phyloP scores from a whole-genome alignment of 352 stramenopile species.

The Thraustochytrium striatum region DNA sequence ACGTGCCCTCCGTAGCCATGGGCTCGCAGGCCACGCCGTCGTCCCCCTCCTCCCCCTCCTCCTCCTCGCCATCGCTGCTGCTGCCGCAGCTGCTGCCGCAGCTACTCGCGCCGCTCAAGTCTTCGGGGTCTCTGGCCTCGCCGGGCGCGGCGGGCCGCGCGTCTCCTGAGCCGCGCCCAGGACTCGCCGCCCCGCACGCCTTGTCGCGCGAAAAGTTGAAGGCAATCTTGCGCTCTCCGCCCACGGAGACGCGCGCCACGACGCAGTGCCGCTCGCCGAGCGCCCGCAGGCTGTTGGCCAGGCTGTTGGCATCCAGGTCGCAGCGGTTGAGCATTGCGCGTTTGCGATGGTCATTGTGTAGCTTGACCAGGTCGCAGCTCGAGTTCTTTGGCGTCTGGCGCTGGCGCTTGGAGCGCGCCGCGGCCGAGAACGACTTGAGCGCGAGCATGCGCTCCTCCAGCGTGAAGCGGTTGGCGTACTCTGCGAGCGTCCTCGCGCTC shows the following conservation, averaged over 20 bases:
- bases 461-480: conserved; percentile 32
- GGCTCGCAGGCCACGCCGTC: too few species aligned
- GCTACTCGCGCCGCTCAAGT: too few species aligned
- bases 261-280: not conserved
- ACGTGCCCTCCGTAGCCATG: too few species aligned
- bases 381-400: conserved; percentile 29
- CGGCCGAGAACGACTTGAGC: not conserved
- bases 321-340: conserved; percentile 37
- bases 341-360: conserved; percentile 30
- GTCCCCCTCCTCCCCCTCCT: too few species aligned
- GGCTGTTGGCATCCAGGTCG: not conserved
- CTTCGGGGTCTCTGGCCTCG: too few species aligned
- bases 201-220: conserved; percentile 32
- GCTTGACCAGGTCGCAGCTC: conserved; percentile 41
- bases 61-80: too few species aligned
- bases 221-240: conserved; percentile 25
- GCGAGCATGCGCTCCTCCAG: conserved; percentile 35
- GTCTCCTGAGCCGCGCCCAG: too few species aligned
- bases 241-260: conserved; percentile 9
- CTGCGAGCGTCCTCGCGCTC: conserved; percentile 1
- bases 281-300: not conserved
- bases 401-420: conserved; percentile 17
- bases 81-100: too few species aligned
- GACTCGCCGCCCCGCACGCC: too few species aligned
- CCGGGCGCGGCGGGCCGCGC: too few species aligned